These are phyloP conservation scores for Excoecaria cochinchinensis DNA, from an alignment of 345 rosid species.

Conservation along the genomic window DNA sequence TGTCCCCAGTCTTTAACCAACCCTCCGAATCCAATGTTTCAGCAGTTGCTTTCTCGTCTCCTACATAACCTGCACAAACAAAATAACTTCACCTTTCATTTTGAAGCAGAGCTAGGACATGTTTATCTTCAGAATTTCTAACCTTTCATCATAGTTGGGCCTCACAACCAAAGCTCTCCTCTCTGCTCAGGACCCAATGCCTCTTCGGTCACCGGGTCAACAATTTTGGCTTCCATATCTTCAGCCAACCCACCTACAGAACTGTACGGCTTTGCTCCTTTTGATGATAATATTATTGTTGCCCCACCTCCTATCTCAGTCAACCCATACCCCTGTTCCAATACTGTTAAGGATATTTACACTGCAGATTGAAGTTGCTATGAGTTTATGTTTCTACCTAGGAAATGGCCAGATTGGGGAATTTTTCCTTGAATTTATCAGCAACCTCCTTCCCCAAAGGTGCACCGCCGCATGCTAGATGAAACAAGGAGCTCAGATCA, in stretches of 20 bases:
- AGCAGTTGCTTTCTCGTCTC: conserved; percentile 81
- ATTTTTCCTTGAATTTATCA: conserved; percentile 62
- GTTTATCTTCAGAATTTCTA: too few relatives aligned
- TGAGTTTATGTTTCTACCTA: conserved; percentile 42
- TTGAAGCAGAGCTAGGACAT: too few relatives aligned
- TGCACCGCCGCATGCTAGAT: conserved; percentile 73
- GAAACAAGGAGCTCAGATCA: conserved; percentile 57
- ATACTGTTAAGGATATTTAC: neutral
- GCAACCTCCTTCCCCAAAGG: conserved; percentile 75
- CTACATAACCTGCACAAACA: conserved; percentile 71
- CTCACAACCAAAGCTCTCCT: conserved; percentile 89
- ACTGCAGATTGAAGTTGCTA: too few relatives aligned
- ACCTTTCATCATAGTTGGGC: conserved; percentile 84
- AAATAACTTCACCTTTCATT: neutral
- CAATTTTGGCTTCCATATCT: conserved; percentile 73
- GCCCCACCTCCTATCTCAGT: conserved; percentile 77
- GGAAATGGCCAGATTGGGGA: conserved; percentile 57
- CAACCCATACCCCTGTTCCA: conserved; percentile 84
- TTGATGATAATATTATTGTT: conserved; percentile 43
- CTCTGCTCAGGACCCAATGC: conserved; percentile 66
- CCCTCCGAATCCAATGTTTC: conserved; percentile 80
- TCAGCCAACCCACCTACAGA: conserved; percentile 73
- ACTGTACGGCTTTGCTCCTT: conserved; percentile 47
- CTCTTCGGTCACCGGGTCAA: conserved; percentile 67
- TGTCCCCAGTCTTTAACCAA: conserved; percentile 95